A percentile compares a stretch with the other conserved stretches of the same genome.
These are phyloP conservation scores for Entomortierella chlamydospora DNA, from an alignment of 192 early-diverging fungal species.

Conservation along the genomic window DNA sequence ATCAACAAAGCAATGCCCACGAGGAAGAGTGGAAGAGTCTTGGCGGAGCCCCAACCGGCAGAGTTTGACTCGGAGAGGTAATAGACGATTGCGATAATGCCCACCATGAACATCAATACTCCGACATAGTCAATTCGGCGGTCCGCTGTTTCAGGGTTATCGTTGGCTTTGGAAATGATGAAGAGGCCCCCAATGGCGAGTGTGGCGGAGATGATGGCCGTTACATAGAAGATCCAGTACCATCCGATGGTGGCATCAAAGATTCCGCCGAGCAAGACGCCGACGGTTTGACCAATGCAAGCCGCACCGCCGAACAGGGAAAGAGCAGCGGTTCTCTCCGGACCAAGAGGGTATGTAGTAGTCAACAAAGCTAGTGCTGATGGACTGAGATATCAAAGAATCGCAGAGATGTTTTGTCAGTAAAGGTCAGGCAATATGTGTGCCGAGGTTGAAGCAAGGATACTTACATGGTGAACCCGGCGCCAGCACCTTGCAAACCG, in stretches of 20 bases:
- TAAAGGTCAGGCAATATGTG: too few relatives aligned
- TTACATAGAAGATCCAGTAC: constrained; percentile 57
- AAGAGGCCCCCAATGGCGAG: constrained; percentile 40
- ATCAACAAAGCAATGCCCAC: constrained; percentile 48
- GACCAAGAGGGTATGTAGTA: constrained; percentile 39
- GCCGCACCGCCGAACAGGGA: constrained; percentile 45
- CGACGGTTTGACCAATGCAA: constrained; percentile 41
- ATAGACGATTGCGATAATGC: constrained; percentile 49
- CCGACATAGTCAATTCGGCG: constrained; percentile 36
- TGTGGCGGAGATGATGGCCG: constrained; percentile 35
- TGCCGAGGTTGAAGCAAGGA: not conserved
- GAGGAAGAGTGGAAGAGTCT: constrained; percentile 41
- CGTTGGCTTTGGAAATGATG: constrained; percentile 31
- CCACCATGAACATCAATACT: constrained; percentile 33
- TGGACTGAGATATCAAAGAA: constrained; percentile 4
- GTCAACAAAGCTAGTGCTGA: constrained; percentile 44
- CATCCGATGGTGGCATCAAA: constrained; percentile 54
- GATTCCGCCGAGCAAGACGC: constrained; percentile 51
- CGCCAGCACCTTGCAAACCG: constrained; percentile 47
- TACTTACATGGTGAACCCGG: constrained; percentile 50
- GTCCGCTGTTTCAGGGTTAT: constrained; percentile 15
- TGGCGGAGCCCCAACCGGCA: constrained; percentile 37
- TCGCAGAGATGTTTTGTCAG: too few relatives aligned
- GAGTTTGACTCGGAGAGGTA: constrained; percentile 46
- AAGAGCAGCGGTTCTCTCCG: constrained; percentile 41